A percentile compares a stretch with the other conserved stretches of the same genome.
Conservation (phyloP, 306 rosid genomes). For the Lathyrus oleraceus region DNA sequence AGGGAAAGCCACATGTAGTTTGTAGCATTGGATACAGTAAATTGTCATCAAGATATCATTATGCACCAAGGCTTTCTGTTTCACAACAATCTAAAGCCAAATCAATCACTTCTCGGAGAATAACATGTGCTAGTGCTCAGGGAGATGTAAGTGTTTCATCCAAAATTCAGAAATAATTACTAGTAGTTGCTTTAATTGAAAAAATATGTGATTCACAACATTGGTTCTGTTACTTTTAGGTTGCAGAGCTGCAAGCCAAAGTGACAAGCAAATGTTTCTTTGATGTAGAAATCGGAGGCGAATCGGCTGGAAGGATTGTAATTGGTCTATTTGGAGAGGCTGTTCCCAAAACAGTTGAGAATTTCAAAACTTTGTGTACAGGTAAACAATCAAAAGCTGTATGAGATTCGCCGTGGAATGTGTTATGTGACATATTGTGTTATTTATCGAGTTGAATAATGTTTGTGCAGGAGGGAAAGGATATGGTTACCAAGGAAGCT, state of each 20-base stretch:
- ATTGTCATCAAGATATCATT: slow-evolving; percentile 43
- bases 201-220: slow-evolving; percentile 7
- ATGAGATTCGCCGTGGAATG: slow-evolving; percentile 18
- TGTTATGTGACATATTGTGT: background rate
- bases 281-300: slow-evolving; percentile 69
- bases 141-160: slow-evolving; percentile 45
- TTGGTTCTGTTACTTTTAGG: slow-evolving; percentile 45
- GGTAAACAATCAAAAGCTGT: slow-evolving; percentile 44
- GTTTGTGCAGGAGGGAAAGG: slow-evolving; percentile 80
- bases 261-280: slow-evolving; percentile 74
- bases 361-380: slow-evolving; percentile 79
- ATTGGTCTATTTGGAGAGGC: slow-evolving; percentile 75
- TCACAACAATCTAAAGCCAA: slow-evolving; percentile 38
- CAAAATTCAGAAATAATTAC: background rate
- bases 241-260: slow-evolving; percentile 61
- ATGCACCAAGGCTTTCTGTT: slow-evolving; percentile 37
- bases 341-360: slow-evolving; percentile 81
- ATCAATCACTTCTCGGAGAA: slow-evolving; percentile 44
- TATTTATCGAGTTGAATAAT: slow-evolving; percentile 30
- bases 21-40: slow-evolving; percentile 35
- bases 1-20: slow-evolving; percentile 40
- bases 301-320: slow-evolving; percentile 64
- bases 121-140: slow-evolving; percentile 50
- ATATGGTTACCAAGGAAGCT: slow-evolving; percentile 78
- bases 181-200: background rate